Evolutionary conservation across 176 grass and related monocot genomes (phyloP).

Genomic region (Avena atlantica): DNA sequence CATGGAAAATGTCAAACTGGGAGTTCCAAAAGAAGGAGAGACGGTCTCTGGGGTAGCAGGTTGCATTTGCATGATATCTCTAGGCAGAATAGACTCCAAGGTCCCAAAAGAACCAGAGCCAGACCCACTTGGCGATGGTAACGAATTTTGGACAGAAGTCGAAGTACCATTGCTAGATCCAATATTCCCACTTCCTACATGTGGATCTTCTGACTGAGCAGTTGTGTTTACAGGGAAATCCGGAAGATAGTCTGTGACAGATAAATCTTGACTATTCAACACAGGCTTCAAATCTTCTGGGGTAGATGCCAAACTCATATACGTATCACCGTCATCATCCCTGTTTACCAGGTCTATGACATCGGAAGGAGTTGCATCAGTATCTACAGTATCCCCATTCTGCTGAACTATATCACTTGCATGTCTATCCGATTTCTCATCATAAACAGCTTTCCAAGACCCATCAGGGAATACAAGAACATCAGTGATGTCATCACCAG

Average conservation of each 20-base stretch:
- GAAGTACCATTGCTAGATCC: slow-evolving; percentile 32
- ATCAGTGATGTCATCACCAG: slow-evolving; percentile 52
- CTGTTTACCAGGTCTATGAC: slow-evolving; percentile 79
- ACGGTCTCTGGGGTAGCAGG: slow-evolving; percentile 54
- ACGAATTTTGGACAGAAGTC: slow-evolving; percentile 45
- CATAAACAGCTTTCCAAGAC: slow-evolving; percentile 76
- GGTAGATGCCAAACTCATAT: slow-evolving; percentile 40
- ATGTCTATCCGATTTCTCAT: slow-evolving; percentile 57
- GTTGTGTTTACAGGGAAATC: slow-evolving; percentile 39
- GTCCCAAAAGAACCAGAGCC: slow-evolving; percentile 63
- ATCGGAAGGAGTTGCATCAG: slow-evolving; percentile 28
- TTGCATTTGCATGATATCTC: slow-evolving; percentile 53
- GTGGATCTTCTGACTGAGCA: background rate
- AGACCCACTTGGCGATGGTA: slow-evolving; percentile 15
- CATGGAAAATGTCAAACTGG: slow-evolving; percentile 38
- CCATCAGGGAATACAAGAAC: slow-evolving; percentile 75
- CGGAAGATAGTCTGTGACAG: slow-evolving; percentile 41
- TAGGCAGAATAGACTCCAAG: slow-evolving; percentile 69
- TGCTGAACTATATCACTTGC: slow-evolving; percentile 30
- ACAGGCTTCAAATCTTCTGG: slow-evolving; percentile 82
- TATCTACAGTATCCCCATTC: slow-evolving; percentile 42
- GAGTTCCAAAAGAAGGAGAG: slow-evolving; percentile 57
- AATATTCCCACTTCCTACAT: slow-evolving; percentile 43
- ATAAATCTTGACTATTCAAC: slow-evolving; percentile 53
- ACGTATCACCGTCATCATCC: slow-evolving; percentile 51